Percentiles rank a stretch among this genome's conserved stretches.
phyloP scores from a whole-genome alignment of 2,329 filamentous ascomycete genomes.

The Fusarium oligoseptatum region DNA sequence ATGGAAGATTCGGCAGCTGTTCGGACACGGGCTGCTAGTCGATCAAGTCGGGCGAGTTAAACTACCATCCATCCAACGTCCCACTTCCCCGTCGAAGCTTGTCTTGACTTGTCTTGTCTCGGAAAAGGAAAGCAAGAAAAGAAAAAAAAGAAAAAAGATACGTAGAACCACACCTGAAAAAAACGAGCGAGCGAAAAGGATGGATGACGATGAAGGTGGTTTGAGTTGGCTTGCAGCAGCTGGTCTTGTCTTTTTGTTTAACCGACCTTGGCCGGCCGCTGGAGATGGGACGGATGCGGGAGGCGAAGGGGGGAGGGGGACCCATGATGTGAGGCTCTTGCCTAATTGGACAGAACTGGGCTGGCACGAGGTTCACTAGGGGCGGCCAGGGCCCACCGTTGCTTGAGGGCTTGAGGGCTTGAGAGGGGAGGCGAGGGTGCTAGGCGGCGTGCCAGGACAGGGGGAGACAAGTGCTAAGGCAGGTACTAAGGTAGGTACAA shows the following conservation, averaged over 20 bases:
- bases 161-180: not conserved
- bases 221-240: constrained; percentile 30
- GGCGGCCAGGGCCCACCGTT: constrained; percentile 30
- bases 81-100: constrained; percentile 12
- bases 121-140: constrained; percentile 5
- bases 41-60: not conserved
- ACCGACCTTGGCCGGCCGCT: constrained; percentile 39
- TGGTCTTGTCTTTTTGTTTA: constrained; percentile 35
- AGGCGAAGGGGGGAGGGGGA: constrained; percentile 38
- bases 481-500: constrained; percentile 39
- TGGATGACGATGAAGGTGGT: constrained; percentile 33
- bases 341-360: constrained; percentile 37
- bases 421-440: constrained; percentile 22
- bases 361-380: constrained; percentile 43
- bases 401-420: not conserved
- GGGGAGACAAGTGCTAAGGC: constrained; percentile 38
- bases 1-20: constrained; percentile 34
- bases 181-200: constrained; percentile 22
- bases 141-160: not conserved
- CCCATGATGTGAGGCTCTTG: constrained; percentile 30
- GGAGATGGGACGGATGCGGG: constrained; percentile 45
- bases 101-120: constrained; percentile 9
- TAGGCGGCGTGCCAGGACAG: constrained; percentile 17
- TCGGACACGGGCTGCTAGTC: constrained; percentile 20
- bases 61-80: not conserved